Percentiles rank a stretch among this genome's conserved stretches.
Conservation (phyloP, 2,329 filamentous ascomycete genomes). For the Pseudocercospora vitis region DNA sequence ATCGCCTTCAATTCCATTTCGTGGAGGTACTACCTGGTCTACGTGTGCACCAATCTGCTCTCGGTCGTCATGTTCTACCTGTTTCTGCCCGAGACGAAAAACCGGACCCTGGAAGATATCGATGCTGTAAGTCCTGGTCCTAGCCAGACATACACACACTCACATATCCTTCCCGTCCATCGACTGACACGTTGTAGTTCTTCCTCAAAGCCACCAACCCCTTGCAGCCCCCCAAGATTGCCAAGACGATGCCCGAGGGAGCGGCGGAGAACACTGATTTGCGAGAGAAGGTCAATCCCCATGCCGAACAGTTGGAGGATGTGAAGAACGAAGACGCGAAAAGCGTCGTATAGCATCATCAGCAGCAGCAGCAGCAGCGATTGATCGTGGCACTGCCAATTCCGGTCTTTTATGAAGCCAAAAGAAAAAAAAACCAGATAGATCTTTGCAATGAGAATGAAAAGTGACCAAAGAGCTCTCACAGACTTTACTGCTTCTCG, state of each 20-base stretch:
- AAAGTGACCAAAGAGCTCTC: no score
- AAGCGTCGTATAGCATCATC: no score
- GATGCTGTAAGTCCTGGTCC: constrained; percentile 27
- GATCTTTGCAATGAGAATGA: no score
- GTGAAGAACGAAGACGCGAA: no score
- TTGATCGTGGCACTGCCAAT: no score
- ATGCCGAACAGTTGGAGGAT: constrained; percentile 21
- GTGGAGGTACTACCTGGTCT: constrained; percentile 45
- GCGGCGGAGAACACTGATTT: constrained; percentile 22
- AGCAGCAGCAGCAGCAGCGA: no score
- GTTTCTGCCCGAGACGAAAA: constrained; percentile 32
- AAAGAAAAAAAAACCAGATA: no score
- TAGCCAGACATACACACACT: no score
- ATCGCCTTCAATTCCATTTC: constrained; percentile 57
- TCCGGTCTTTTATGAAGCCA: no score
- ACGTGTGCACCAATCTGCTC: constrained; percentile 60
- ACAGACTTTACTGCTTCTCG: no score
- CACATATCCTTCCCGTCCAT: not conserved
- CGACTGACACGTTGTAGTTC: constrained; percentile 15
- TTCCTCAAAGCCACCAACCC: constrained; percentile 29
- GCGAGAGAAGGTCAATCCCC: constrained; percentile 16
- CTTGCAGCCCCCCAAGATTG: constrained; percentile 27
- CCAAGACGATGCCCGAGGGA: constrained; percentile 27
- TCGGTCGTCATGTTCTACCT: constrained; percentile 49
- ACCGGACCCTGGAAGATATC: constrained; percentile 33